Conservation (phyloP, 768 basidiomycete species). For the Phaffia tasmanica region DNA sequence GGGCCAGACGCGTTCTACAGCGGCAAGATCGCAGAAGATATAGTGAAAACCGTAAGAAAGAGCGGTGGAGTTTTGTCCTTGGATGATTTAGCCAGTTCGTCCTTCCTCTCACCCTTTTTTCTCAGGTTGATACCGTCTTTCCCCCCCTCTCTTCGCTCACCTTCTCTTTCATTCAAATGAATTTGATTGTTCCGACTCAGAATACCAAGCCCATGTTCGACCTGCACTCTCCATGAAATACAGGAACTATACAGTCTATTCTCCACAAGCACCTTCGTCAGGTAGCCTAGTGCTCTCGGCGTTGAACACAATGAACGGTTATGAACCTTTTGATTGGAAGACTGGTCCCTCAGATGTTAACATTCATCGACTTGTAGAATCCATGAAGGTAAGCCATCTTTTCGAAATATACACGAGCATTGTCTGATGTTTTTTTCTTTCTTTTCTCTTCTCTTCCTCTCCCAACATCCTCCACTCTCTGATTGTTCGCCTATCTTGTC, state of each 20-base stretch:
- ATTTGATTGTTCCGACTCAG: conserved; percentile 40
- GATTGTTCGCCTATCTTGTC: background rate
- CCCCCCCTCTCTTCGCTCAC: background rate
- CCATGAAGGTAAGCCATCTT: conserved; percentile 48
- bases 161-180: background rate
- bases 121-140: background rate
- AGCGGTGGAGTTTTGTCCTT: conserved; percentile 72
- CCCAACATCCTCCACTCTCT: conserved; percentile 35
- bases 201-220: conserved; percentile 57
- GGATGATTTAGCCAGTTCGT: conserved; percentile 45
- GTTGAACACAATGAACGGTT: conserved; percentile 81
- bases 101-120: background rate
- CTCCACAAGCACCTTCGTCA: conserved; percentile 63
- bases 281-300: conserved; percentile 84
- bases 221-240: conserved; percentile 70
- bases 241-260: conserved; percentile 66
- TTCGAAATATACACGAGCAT: too few relatives aligned
- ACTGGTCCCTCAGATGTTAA: conserved; percentile 46
- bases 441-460: conserved; percentile 5
- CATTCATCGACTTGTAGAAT: conserved; percentile 70
- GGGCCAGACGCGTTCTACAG: conserved; percentile 77
- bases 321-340: conserved; percentile 31
- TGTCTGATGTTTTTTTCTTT: conserved; percentile 34
- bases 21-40: conserved; percentile 70
- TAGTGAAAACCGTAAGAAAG: conserved; percentile 56